Evolutionary conservation across 768 basidiomycete species (phyloP).

Genomic region (Lepiota venenata): DNA sequence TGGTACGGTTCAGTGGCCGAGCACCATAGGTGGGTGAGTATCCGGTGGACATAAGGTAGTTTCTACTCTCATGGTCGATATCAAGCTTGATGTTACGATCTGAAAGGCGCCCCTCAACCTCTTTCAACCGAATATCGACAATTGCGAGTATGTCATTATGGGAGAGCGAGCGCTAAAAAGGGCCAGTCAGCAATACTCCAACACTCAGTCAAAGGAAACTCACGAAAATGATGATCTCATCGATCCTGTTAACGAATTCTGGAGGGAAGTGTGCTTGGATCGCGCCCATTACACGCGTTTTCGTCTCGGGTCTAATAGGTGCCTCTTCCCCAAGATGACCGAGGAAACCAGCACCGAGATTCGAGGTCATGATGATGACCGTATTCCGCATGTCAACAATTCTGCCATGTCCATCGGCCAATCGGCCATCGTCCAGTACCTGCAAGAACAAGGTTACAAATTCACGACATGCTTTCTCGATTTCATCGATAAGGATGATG

Average conservation of each 20-base stretch:
- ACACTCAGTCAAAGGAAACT: slow-evolving; percentile 22
- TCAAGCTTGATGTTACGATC: slow-evolving; percentile 80
- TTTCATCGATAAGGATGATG: slow-evolving; percentile 82
- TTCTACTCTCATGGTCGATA: slow-evolving; percentile 72
- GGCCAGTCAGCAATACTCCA: slow-evolving; percentile 20
- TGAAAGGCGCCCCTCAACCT: slow-evolving; percentile 78
- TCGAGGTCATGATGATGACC: slow-evolving; percentile 94
- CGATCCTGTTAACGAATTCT: slow-evolving; percentile 89
- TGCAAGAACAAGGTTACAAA: slow-evolving; percentile 58
- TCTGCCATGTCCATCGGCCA: slow-evolving; percentile 93
- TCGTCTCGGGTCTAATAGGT: slow-evolving; percentile 56
- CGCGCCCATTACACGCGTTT: slow-evolving; percentile 68
- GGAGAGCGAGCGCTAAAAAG: slow-evolving; percentile 68
- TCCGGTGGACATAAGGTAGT: slow-evolving; percentile 70
- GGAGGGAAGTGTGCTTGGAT: slow-evolving; percentile 88
- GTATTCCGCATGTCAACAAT: slow-evolving; percentile 87
- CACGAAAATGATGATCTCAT: slow-evolving; percentile 80
- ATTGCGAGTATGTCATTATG: slow-evolving; percentile 75
- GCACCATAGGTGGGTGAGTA: slow-evolving; percentile 88
- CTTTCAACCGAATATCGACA: slow-evolving; percentile 83
- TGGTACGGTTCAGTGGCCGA: slow-evolving; percentile 85
- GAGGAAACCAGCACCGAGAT: slow-evolving; percentile 76
- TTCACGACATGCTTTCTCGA: slow-evolving; percentile 84
- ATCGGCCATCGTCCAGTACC: slow-evolving; percentile 87
- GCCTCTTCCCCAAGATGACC: slow-evolving; percentile 70